These are phyloP conservation scores for Cyberlindnera lachancei DNA, from an alignment of 805 yeast species.

Conservation along the genomic window DNA sequence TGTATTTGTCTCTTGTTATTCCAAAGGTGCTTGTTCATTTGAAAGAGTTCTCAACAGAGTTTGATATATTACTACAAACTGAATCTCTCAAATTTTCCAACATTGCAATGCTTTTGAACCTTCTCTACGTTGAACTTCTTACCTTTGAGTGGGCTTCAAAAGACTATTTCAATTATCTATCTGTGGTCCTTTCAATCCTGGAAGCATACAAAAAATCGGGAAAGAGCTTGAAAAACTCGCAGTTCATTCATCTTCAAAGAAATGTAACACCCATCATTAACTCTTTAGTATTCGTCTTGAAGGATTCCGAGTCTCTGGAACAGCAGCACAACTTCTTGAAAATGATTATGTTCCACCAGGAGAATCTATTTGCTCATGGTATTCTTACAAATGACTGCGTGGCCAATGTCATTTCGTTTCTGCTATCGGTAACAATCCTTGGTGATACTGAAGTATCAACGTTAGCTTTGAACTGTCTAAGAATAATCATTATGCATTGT, in stretches of 20 bases:
- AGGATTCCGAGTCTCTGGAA: conserved; percentile 13
- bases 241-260: conserved; percentile 12
- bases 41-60: conserved; percentile 23
- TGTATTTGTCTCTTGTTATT: conserved; percentile 20
- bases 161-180: conserved; percentile 22
- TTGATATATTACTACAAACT: conserved; percentile 11
- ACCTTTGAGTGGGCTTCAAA: conserved; percentile 20
- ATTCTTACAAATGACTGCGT: conserved; percentile 28
- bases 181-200: conserved; percentile 14
- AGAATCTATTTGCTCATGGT: conserved; percentile 22
- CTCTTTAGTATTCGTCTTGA: conserved; percentile 13
- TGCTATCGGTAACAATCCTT: conserved; percentile 15
- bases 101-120: conserved; percentile 14
- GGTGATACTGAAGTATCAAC: conserved; percentile 10
- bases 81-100: conserved; percentile 16
- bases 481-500: conserved; percentile 27
- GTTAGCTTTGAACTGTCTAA: conserved; percentile 24
- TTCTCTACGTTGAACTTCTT: conserved; percentile 15
- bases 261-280: conserved; percentile 13
- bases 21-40: conserved; percentile 25
- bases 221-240: conserved; percentile 10
- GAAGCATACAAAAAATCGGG: conserved; percentile 17
- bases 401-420: conserved; percentile 26
- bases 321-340: conserved; percentile 25
- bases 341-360: conserved; percentile 25